A percentile compares a stretch with the other conserved stretches of the same genome.
These are phyloP conservation scores for Ascochyta lentis DNA, from an alignment of 2,329 filamentous ascomycete species.

Conservation along the genomic window DNA sequence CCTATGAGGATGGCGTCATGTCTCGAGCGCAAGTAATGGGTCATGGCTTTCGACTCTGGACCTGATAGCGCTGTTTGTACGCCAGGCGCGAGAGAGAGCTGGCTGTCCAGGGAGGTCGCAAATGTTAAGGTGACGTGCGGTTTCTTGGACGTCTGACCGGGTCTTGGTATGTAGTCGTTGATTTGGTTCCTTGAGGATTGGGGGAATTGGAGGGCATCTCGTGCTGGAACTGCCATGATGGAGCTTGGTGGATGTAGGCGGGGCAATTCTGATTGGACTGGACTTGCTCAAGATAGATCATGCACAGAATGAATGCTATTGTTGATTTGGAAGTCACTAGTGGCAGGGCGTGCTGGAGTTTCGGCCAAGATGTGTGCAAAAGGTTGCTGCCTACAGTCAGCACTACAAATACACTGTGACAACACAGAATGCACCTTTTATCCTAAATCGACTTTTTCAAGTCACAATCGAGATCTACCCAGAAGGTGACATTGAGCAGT, in stretches of 20 bases:
- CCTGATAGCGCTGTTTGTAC: slow-evolving; percentile 85
- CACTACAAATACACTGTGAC: background rate
- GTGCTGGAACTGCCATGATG: slow-evolving; percentile 17
- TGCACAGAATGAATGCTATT: background rate
- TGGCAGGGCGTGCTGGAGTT: background rate
- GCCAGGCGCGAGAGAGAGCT: slow-evolving; percentile 77
- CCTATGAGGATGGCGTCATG: slow-evolving; percentile 89
- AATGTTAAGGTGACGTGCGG: slow-evolving; percentile 75
- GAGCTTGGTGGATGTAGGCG: background rate
- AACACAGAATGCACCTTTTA: background rate
- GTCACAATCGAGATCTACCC: background rate
- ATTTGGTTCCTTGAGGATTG: slow-evolving; percentile 55
- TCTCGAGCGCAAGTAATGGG: slow-evolving; percentile 81
- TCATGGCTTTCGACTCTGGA: slow-evolving; percentile 86
- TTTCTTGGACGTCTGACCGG: slow-evolving; percentile 6
- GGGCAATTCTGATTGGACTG: background rate
- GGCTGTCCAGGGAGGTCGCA: slow-evolving; percentile 86
- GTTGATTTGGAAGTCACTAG: background rate
- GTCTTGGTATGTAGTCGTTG: slow-evolving; percentile 57
- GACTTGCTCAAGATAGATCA: background rate
- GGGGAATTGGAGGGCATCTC: slow-evolving; percentile 51
- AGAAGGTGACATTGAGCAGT: no score
- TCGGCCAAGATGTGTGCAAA: background rate
- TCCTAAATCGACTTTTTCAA: background rate
- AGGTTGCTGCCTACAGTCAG: slow-evolving; percentile 6